These are phyloP conservation scores for Anthoceros angustus DNA, from an alignment of 225 moss, liverwort and hornwort genomes.

Conservation along the genomic window DNA sequence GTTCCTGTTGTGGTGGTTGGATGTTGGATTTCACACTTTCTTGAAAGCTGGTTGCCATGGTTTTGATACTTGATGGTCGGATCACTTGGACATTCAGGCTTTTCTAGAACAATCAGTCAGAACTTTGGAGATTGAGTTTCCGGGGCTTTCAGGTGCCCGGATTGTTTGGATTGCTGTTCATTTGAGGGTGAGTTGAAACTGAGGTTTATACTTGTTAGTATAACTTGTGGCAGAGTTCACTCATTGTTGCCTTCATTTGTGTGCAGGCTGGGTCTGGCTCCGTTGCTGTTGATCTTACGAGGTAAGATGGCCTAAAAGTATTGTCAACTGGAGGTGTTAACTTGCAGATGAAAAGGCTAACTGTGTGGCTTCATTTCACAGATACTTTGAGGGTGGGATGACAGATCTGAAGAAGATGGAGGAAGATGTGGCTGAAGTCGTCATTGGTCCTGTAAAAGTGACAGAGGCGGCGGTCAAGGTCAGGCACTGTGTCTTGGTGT, in stretches of 20 bases:
- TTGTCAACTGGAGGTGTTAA: too few species aligned
- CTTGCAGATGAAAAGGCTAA: neutral
- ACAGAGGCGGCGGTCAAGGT: slow-evolving; percentile 66
- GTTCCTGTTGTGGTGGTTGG: slow-evolving; percentile 8
- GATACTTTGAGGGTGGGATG: slow-evolving; percentile 87
- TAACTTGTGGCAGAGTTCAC: too few species aligned
- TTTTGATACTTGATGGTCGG: too few species aligned
- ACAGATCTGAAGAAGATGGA: slow-evolving; percentile 66
- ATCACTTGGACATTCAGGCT: slow-evolving; percentile 8
- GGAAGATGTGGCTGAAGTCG: slow-evolving; percentile 15
- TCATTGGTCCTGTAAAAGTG: slow-evolving; percentile 19
- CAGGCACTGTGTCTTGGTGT: neutral
- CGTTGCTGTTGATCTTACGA: slow-evolving; percentile 63
- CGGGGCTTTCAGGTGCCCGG: slow-evolving; percentile 82
- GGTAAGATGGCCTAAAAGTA: too few species aligned
- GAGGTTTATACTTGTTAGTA: too few species aligned
- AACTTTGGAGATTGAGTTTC: slow-evolving; percentile 96
- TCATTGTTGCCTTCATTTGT: neutral
- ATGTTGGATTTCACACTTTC: too few species aligned
- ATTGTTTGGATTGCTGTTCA: slow-evolving; percentile 91
- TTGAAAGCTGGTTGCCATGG: too few species aligned
- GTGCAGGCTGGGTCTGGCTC: slow-evolving; percentile 87
- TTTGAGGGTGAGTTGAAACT: too few species aligned
- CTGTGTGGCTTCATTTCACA: slow-evolving; percentile 6
- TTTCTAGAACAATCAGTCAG: slow-evolving; percentile 90